Base-by-base conservation (phyloP, 352 stramenopile genomes). In the Phytophthora podocarpi region DNA sequence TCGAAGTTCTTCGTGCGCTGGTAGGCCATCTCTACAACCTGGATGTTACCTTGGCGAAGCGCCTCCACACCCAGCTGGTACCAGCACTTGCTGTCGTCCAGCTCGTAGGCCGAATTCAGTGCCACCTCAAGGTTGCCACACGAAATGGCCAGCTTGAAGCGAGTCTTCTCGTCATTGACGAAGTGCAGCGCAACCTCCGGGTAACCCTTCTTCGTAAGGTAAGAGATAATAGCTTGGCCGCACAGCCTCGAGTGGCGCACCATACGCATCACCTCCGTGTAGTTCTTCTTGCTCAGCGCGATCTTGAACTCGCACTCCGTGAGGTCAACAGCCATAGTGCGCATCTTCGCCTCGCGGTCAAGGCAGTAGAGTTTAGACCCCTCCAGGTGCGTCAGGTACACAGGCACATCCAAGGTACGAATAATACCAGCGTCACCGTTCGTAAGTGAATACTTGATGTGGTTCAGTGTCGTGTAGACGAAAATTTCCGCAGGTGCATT, bases 251-350 rank as follows among this genome's bases (percentile, higher is more conserved):
- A 97, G 73, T 98, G 90, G 28, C 95, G 93, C 48, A 99, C 97
- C 93, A 99, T 99, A 69, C 97, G 90, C 97, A 99, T 99, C 27
- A 99, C 98, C 65, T 99, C 93, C 9, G 90, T 98, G 73, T 98
- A 99, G 70, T 98, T 91, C 67, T 98, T 97, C 67, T 93, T 87
- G 67, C 84, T 91, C 9, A 98, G 73, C 16, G 90, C 87, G 58
- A 99, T 90, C 89, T 99, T 99, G 81, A 99, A 99, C 47, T 98
- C 86, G 50, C 96, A 98, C 85, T 99, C 98, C 1, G 98, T 99
- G 15, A 98, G 93, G 64, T 99, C 97, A 47, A 99, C 97, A 26
- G 91, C 90, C 68, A 99, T 91, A 16, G 95, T 96, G 52, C 96
- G 87, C 71, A 98, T 95, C 75, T 98, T 98, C 32, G 90, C 91